Evolutionary conservation across 306 rosid genomes (phyloP).

Genomic region (Comarum palustre): DNA sequence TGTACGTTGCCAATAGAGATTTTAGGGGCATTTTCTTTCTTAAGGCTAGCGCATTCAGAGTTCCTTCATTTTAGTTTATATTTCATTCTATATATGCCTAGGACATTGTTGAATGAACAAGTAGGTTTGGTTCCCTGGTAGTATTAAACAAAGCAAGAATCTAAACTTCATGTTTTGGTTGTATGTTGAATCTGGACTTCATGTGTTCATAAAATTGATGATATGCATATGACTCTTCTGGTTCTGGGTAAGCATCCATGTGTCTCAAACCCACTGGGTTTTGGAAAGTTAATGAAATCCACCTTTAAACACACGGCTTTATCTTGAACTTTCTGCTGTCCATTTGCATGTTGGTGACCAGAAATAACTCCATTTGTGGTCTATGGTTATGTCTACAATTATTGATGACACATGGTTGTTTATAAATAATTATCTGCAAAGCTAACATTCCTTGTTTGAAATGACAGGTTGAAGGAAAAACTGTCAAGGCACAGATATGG

Average conservation of each 20-base stretch:
- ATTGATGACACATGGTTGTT: not conserved
- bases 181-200: not conserved
- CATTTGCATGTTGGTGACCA: not conserved
- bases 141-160: not conserved
- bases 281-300: not conserved
- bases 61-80: not conserved
- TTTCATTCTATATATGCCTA: not conserved
- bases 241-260: not conserved
- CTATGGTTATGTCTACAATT: not conserved
- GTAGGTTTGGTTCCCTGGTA: not conserved
- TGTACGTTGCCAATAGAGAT: slow-evolving; percentile 1
- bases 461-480: slow-evolving; percentile 88
- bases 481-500: slow-evolving; percentile 98
- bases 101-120: not conserved
- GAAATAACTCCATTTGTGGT: not conserved
- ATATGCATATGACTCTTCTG: not conserved
- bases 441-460: not conserved
- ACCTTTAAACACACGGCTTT: not conserved
- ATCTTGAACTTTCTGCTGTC: not conserved
- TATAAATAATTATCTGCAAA: slow-evolving; percentile 2
- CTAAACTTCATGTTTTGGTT: not conserved
- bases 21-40: not conserved
- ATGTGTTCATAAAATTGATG: not conserved
- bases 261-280: not conserved
- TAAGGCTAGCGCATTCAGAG: not conserved